These are phyloP conservation scores for Mesotaenium endlicherianum DNA, from an alignment of 139 green algal genomes.

Conservation along the genomic window DNA sequence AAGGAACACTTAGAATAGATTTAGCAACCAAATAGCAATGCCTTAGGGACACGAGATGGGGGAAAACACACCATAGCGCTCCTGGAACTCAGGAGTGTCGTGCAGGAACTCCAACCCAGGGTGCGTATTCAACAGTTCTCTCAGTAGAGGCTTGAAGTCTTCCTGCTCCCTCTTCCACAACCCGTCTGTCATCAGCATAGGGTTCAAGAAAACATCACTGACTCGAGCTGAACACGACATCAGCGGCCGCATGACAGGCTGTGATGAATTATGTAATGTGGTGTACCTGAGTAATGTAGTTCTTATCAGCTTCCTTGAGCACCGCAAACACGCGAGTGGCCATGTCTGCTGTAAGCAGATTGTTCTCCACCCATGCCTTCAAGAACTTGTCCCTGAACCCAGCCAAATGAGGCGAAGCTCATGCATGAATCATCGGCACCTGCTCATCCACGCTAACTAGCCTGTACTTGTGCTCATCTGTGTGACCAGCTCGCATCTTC, in stretches of 20 bases:
- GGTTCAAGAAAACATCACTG: not conserved
- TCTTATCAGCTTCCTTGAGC: constrained; percentile 31
- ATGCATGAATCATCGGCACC: no score
- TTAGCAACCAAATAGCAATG: not conserved
- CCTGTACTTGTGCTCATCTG: no score
- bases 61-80: constrained; percentile 70
- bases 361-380: constrained; percentile 28
- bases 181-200: not conserved
- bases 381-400: constrained; percentile 28
- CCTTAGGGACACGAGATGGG: not conserved
- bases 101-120: constrained; percentile 95
- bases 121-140: constrained; percentile 81
- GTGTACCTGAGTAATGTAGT: constrained; percentile 48
- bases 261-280: not conserved
- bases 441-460: no score
- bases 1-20: no score
- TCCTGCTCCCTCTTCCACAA: constrained; percentile 49
- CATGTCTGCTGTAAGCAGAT: constrained; percentile 31
- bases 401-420: not conserved
- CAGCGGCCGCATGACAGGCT: not conserved
- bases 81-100: constrained; percentile 95
- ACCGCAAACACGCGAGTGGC: constrained; percentile 40
- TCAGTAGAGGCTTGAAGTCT: constrained; percentile 82
- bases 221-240: not conserved
- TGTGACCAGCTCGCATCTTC: not conserved